Conservation (phyloP, 371 early-diverging fungal genomes). For the Lichtheimia ramosa region DNA sequence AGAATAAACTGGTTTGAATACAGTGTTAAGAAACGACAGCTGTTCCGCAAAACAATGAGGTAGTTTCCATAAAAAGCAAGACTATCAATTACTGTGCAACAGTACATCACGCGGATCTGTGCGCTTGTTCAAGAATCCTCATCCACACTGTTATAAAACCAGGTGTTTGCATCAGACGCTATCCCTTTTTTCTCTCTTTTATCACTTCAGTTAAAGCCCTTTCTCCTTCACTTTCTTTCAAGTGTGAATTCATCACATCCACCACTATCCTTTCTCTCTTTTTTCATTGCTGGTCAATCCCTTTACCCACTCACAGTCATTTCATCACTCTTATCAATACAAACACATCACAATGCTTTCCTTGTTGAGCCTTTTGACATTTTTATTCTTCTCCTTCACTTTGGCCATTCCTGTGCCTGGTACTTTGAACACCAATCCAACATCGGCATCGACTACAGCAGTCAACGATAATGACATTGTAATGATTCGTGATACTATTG, state of each 20-base stretch:
- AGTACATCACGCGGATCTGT: slow-evolving; percentile 10
- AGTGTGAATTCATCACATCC: no score
- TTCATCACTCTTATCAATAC: background rate
- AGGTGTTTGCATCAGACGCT: no score
- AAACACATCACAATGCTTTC: background rate
- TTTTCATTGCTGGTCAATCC: slow-evolving; percentile 1
- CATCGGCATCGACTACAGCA: slow-evolving; percentile 2
- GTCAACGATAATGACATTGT: slow-evolving; percentile 7
- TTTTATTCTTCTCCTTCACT: background rate
- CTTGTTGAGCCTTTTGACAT: background rate
- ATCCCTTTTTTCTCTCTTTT: background rate
- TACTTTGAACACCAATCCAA: background rate
- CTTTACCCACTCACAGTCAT: background rate
- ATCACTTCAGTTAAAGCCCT: background rate
- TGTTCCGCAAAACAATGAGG: background rate
- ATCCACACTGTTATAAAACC: no score
- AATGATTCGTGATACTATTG: slow-evolving; percentile 19
- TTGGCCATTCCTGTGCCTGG: background rate
- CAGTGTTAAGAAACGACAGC: background rate
- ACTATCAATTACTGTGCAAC: slow-evolving; percentile 8
- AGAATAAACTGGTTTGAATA: no score
- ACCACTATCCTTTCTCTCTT: background rate
- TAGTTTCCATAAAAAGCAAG: slow-evolving; percentile 8
- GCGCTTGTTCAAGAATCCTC: background rate
- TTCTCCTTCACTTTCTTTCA: no score